Evolutionary conservation across 2,329 filamentous ascomycete genomes (phyloP).

Genomic region (Lecanoromycetidae sp.): DNA sequence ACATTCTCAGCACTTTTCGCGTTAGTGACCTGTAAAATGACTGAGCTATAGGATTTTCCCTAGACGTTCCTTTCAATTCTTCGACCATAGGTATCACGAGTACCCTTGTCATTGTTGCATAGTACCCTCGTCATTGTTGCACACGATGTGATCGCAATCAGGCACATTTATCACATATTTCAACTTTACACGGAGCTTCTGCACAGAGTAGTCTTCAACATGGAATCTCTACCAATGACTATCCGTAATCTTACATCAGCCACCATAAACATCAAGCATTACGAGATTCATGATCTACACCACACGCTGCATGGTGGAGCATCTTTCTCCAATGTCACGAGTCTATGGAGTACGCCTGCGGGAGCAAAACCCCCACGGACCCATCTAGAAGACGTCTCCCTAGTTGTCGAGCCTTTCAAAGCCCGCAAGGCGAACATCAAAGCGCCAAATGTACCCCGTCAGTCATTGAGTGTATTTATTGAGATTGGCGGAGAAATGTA

Average conservation of each 20-base stretch:
- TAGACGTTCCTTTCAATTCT: no score
- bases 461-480: constrained; percentile 65
- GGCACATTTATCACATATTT: not conserved
- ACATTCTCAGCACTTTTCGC: no score
- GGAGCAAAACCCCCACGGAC: constrained; percentile 46
- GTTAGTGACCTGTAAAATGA: no score
- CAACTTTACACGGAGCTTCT: not conserved
- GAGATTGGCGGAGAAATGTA: constrained; percentile 53
- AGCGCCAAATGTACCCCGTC: constrained; percentile 44
- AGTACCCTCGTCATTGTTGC: not conserved
- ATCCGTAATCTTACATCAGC: constrained; percentile 73
- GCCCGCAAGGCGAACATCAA: constrained; percentile 51
- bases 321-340: constrained; percentile 32
- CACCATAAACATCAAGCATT: constrained; percentile 61
- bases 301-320: constrained; percentile 22
- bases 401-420: constrained; percentile 57
- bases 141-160: not conserved
- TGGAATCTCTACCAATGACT: constrained; percentile 37
- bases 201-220: not conserved
- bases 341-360: constrained; percentile 31
- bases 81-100: no score
- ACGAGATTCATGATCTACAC: constrained; percentile 30
- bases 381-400: constrained; percentile 47
- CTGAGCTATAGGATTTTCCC: no score
- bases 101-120: no score